phyloP scores from a whole-genome alignment of 306 rosid species.

The Gastrolobium bilobum region DNA sequence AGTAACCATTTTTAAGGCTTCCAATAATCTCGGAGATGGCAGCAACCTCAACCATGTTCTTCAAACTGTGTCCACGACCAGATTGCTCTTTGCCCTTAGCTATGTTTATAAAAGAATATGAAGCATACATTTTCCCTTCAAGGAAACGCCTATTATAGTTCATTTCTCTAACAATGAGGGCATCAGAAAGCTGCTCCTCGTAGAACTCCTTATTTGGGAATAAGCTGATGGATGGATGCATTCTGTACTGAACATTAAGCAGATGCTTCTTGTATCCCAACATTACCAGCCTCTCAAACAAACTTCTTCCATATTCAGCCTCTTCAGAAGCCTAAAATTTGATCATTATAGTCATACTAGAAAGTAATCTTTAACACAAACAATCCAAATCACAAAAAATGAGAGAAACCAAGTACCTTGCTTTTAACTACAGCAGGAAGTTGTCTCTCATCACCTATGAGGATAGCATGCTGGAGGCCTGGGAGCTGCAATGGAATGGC shows the following conservation, averaged over 20 bases:
- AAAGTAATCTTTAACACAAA: not conserved
- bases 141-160: conserved; percentile 39
- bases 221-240: conserved; percentile 59
- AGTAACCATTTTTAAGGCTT: conserved; percentile 58
- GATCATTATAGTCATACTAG: not conserved
- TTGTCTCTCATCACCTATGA: conserved; percentile 66
- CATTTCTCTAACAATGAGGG: conserved; percentile 39
- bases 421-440: conserved; percentile 68
- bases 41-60: conserved; percentile 62
- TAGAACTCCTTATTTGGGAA: conserved; percentile 58
- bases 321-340: conserved; percentile 37
- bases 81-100: conserved; percentile 52
- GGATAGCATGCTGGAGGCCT: conserved; percentile 55
- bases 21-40: conserved; percentile 58
- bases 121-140: conserved; percentile 43
- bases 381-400: conserved; percentile 17
- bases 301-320: conserved; percentile 59
- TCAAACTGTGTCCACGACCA: conserved; percentile 30
- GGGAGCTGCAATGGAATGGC: conserved; percentile 62
- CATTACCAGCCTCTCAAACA: conserved; percentile 52
- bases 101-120: conserved; percentile 54
- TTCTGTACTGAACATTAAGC: conserved; percentile 55
- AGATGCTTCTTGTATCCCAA: conserved; percentile 47
- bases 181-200: conserved; percentile 47
- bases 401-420: conserved; percentile 51